A percentile compares a stretch with the other conserved stretches of the same genome.
These are phyloP conservation scores for Penicillium sp. DNA, from an alignment of 2,329 filamentous ascomycete genomes.

Conservation along the genomic window DNA sequence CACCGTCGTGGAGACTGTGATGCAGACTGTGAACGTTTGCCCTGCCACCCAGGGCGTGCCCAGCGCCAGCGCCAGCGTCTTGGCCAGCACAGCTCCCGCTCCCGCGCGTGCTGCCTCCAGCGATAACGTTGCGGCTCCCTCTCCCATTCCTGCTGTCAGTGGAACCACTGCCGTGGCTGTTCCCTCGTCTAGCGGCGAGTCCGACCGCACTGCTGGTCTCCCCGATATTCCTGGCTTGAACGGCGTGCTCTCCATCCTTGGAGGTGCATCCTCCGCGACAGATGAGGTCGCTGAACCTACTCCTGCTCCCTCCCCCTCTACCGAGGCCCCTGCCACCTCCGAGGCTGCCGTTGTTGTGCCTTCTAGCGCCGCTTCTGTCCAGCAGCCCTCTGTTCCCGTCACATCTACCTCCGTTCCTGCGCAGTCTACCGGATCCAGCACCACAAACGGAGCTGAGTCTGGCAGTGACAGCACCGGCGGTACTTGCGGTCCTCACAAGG, in stretches of 20 bases:
- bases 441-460: conserved; percentile 10
- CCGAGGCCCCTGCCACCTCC: too few relatives aligned
- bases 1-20: conserved; percentile 27
- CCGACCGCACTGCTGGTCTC: neutral
- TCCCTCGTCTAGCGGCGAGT: conserved; percentile 4
- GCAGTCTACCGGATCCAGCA: conserved; percentile 7
- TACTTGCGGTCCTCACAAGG: conserved; percentile 31
- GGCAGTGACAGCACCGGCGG: conserved; percentile 15
- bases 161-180: neutral
- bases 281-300: conserved; percentile 7
- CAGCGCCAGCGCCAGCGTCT: conserved; percentile 1
- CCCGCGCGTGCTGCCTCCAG: neutral
- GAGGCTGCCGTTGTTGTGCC: conserved; percentile 3
- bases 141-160: neutral
- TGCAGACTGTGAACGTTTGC: conserved; percentile 29
- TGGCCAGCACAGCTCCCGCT: conserved; percentile 7
- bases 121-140: conserved; percentile 4
- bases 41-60: conserved; percentile 7
- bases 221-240: conserved; percentile 10
- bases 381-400: conserved; percentile 5
- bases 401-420: conserved; percentile 13
- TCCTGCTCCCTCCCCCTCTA: conserved; percentile 8
- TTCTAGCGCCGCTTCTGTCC: conserved; percentile 5
- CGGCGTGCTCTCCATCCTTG: conserved; percentile 13
- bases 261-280: conserved; percentile 1